Evolutionary conservation across 1,139 yeast genomes (phyloP).

Genomic region (Candida sanyaensis): DNA sequence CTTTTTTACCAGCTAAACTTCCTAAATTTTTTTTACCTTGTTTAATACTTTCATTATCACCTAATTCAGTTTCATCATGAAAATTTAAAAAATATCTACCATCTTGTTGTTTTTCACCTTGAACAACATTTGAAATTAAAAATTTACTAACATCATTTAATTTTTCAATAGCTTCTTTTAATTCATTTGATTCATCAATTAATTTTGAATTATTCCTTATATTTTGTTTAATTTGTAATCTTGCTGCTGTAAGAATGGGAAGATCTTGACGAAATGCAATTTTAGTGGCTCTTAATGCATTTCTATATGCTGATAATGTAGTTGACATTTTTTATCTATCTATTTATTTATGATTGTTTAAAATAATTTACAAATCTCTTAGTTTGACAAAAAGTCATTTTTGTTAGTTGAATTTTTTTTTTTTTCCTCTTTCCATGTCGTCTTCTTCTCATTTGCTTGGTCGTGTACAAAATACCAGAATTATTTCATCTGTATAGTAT

Average conservation of each 20-base stretch:
- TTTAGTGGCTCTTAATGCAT: slow-evolving; percentile 69
- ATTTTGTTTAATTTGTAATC: slow-evolving; percentile 62
- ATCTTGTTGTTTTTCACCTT: slow-evolving; percentile 61
- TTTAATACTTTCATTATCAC: slow-evolving; percentile 71
- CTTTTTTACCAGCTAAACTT: slow-evolving; percentile 41
- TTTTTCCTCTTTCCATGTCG: not conserved
- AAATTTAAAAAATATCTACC: slow-evolving; percentile 60
- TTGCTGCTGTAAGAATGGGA: slow-evolving; percentile 59
- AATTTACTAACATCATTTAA: slow-evolving; percentile 71
- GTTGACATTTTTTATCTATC: slow-evolving; percentile 5
- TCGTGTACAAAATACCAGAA: too few relatives aligned
- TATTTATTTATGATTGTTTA: too few relatives aligned
- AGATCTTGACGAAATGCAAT: slow-evolving; percentile 65
- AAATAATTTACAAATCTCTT: too few relatives aligned
- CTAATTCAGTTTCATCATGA: slow-evolving; percentile 82
- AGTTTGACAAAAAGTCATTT: too few relatives aligned
- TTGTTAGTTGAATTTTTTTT: not conserved
- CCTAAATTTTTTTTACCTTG: slow-evolving; percentile 38
- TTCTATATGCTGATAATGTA: slow-evolving; percentile 62
- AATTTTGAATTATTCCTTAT: slow-evolving; percentile 40
- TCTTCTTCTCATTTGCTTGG: too few relatives aligned
- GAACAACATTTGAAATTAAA: slow-evolving; percentile 76
- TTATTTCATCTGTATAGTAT: too few relatives aligned
- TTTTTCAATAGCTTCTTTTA: slow-evolving; percentile 55
- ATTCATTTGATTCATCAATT: slow-evolving; percentile 33